Evolutionary conservation across 1,139 yeast species (phyloP).

Genomic region (Petasospora fabianii): DNA sequence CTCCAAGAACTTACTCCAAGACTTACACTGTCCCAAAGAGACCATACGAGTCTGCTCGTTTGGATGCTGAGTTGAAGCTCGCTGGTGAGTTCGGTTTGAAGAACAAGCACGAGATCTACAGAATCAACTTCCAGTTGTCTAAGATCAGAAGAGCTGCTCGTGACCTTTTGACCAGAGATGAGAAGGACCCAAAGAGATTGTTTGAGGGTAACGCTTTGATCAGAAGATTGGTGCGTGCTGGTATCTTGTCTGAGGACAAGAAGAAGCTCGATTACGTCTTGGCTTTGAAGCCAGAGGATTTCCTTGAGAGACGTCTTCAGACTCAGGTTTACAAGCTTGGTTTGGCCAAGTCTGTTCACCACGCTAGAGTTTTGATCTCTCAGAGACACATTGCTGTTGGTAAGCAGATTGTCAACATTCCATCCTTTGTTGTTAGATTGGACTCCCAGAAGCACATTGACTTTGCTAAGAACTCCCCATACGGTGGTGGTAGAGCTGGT

Average conservation of each 20-base stretch:
- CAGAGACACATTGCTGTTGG: slow-evolving; percentile 99
- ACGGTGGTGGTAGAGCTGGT: slow-evolving; percentile 99
- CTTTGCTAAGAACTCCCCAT: slow-evolving; percentile 98
- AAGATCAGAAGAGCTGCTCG: slow-evolving; percentile 99
- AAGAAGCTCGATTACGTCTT: slow-evolving; percentile 99
- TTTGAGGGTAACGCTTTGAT: slow-evolving; percentile 99
- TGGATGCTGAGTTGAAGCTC: slow-evolving; percentile 97
- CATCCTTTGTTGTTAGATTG: slow-evolving; percentile 99
- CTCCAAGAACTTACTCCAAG: slow-evolving; percentile 99
- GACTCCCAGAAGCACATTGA: slow-evolving; percentile 99
- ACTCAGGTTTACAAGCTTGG: slow-evolving; percentile 99
- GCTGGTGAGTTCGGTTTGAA: slow-evolving; percentile 99
- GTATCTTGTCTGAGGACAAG: slow-evolving; percentile 98
- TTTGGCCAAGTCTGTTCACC: slow-evolving; percentile 99
- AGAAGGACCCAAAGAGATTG: slow-evolving; percentile 99
- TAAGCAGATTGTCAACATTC: slow-evolving; percentile 97
- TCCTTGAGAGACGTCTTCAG: slow-evolving; percentile 99
- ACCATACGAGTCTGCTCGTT: slow-evolving; percentile 98
- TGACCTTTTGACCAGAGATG: slow-evolving; percentile 99
- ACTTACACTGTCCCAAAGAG: slow-evolving; percentile 99
- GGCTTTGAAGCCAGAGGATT: slow-evolving; percentile 97
- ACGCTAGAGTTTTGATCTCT: slow-evolving; percentile 97
- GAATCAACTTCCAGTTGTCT: slow-evolving; percentile 97
- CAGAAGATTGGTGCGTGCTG: slow-evolving; percentile 96
- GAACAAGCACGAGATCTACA: slow-evolving; percentile 99